Conservation (phyloP, 768 basidiomycete species). For the Boletellus ananiceps region DNA sequence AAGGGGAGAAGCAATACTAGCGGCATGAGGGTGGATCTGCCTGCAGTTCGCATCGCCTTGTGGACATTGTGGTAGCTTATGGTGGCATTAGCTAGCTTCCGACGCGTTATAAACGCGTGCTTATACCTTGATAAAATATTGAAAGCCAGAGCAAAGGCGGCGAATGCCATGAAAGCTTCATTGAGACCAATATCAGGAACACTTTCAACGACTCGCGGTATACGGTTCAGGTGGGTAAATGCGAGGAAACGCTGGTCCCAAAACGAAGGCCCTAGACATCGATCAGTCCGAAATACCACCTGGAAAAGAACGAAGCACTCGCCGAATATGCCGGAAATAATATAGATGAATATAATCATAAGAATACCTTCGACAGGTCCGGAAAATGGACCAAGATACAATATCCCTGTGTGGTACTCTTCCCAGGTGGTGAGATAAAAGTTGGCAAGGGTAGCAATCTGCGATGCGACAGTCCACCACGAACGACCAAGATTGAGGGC, state of each 20-base stretch:
- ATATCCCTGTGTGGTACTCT: constrained; percentile 86
- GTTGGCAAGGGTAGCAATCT: constrained; percentile 62
- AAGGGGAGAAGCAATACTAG: constrained; percentile 80
- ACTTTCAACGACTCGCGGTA: constrained; percentile 41
- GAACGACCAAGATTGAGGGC: constrained; percentile 90
- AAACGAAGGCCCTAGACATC: constrained; percentile 58
- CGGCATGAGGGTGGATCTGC: constrained; percentile 47
- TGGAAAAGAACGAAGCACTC: constrained; percentile 11
- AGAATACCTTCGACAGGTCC: constrained; percentile 97
- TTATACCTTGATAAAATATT: constrained; percentile 72
- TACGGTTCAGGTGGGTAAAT: constrained; percentile 49
- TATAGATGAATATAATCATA: constrained; percentile 72
- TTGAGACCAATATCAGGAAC: constrained; percentile 75
- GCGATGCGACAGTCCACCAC: constrained; percentile 95
- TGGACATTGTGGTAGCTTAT: constrained; percentile 81
- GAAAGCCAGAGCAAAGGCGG: constrained; percentile 60
- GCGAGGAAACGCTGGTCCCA: constrained; percentile 74
- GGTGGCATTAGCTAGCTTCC: constrained; percentile 1
- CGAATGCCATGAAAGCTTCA: constrained; percentile 84
- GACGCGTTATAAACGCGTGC: not conserved
- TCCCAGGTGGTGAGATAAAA: constrained; percentile 79
- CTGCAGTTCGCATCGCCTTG: constrained; percentile 42
- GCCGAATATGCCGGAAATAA: constrained; percentile 76
- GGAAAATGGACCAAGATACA: constrained; percentile 90
- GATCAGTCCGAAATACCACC: not conserved